Evolutionary conservation across 2,329 filamentous ascomycete species (phyloP).

Genomic region (Paracamarosporium sp.): DNA sequence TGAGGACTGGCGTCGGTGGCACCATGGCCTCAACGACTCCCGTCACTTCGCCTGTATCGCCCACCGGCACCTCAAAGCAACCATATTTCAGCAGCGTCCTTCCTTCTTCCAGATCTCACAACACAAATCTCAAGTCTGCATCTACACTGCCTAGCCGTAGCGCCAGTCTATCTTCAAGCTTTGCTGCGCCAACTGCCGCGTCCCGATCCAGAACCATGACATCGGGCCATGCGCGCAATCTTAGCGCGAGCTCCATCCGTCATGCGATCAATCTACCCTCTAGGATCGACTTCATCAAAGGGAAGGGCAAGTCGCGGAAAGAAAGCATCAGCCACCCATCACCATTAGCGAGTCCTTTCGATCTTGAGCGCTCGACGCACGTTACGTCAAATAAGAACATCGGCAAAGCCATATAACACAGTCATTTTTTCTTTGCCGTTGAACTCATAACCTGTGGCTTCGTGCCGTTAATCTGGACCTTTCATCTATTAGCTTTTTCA

Average conservation of each 20-base stretch:
- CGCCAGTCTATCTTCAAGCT: conserved; percentile 5
- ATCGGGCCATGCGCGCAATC: conserved; percentile 27
- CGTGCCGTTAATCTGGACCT: neutral
- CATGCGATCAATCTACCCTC: conserved; percentile 28
- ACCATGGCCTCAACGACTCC: conserved; percentile 39
- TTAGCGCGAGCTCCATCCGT: conserved; percentile 31
- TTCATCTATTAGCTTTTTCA: neutral
- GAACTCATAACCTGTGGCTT: neutral
- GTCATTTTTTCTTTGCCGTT: neutral
- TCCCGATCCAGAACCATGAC: conserved; percentile 12
- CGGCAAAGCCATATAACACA: conserved; percentile 17
- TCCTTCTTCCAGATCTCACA: neutral
- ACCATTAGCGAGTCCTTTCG: conserved; percentile 29
- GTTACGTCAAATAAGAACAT: conserved; percentile 7
- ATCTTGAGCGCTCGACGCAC: conserved; percentile 13
- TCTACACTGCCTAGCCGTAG: conserved; percentile 7
- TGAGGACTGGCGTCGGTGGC: conserved; percentile 32
- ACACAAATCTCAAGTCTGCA: neutral
- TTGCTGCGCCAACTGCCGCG: conserved; percentile 7
- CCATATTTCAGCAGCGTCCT: neutral
- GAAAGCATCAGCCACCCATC: conserved; percentile 33
- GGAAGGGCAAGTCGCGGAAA: conserved; percentile 28
- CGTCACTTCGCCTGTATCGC: conserved; percentile 24
- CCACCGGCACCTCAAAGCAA: conserved; percentile 11
- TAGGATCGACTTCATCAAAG: conserved; percentile 23